Base-by-base conservation (phyloP, 352 stramenopile genomes). In the Pythium aphanidermatum region DNA sequence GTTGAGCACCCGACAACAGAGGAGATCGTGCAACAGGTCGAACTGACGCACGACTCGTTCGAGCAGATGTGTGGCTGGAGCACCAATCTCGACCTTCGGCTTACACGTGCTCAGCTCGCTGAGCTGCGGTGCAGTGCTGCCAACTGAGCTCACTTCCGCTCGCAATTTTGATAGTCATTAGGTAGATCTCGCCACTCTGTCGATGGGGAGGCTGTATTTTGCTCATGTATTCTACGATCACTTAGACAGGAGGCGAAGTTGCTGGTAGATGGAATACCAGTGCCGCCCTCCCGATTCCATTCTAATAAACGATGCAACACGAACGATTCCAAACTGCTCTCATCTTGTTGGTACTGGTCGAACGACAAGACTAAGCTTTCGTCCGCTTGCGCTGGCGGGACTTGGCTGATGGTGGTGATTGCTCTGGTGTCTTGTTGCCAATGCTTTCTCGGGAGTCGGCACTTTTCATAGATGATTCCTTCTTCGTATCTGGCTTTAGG, bases 1-100 rank as follows among this genome's bases (percentile, higher is more conserved):
- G 68, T 93, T 5, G 81, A 93, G 38, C 74, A 87, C 33, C 81
- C 81, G 14, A 83, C 68, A 46, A 70, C 72, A 2, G 75, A 86
- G 33, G 81, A 93, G 58, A 80, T 93, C 20, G 58, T 88, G 53
- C 75, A 91, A 60, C 81, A 93, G 53, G 74, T 93, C 21, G 74
- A 86, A 41, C 70, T 93, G 32, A 83, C 81, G 16, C 69, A 86
- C 55, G 72, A 88, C 47, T 91, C 76, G 48, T 88, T 93, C 46
- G 78, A 93, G 54, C 78, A 93, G 34, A 91, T 93, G 81, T 93
- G 81, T 47, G 67, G 60, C 37, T 91, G 74, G 74, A 51, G 68
- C 27, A 80, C 64, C 55, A 74, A 78, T 53, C 48, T 91, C 9
- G 81, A 93, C 42, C 47, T 93, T 57, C 74, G 75, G 34, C 71